phyloP scores from a whole-genome alignment of 139 green algal species.

The Picochlorum costavermella region DNA sequence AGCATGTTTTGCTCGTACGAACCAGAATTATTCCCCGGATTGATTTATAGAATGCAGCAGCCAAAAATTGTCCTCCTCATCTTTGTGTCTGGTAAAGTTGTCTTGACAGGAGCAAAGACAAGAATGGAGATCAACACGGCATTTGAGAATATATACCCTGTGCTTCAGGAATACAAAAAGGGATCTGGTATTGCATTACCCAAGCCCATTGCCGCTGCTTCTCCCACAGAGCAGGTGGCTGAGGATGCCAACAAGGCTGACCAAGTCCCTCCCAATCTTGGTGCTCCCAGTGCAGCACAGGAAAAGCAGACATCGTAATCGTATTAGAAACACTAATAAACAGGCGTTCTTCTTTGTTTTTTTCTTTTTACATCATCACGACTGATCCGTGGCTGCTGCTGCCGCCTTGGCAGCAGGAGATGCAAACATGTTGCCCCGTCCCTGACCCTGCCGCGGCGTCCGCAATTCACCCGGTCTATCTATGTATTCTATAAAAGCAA shows the following conservation, averaged over 20 bases:
- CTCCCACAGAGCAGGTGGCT: neutral
- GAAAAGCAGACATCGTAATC: neutral
- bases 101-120: conserved; percentile 80
- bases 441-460: conserved; percentile 34
- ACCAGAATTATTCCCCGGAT: conserved; percentile 96
- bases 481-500: conserved; percentile 90
- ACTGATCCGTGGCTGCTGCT: neutral
- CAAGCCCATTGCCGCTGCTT: neutral
- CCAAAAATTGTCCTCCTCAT: conserved; percentile 99
- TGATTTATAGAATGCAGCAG: conserved; percentile 97
- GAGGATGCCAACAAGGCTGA: neutral
- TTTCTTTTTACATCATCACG: neutral
- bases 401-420: conserved; percentile 26
- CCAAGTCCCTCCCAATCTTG: neutral
- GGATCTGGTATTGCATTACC: conserved; percentile 25
- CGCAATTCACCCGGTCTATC: conserved; percentile 78
- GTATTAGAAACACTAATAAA: too few relatives aligned
- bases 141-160: conserved; percentile 98
- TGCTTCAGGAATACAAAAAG: conserved; percentile 86
- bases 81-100: conserved; percentile 96
- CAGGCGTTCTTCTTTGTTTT: too few relatives aligned
- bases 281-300: neutral
- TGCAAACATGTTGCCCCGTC: conserved; percentile 27
- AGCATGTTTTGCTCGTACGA: conserved; percentile 90
- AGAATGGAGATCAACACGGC: conserved; percentile 95